Conservation (phyloP, 306 rosid genomes). For the Styphnolobium japonicum region DNA sequence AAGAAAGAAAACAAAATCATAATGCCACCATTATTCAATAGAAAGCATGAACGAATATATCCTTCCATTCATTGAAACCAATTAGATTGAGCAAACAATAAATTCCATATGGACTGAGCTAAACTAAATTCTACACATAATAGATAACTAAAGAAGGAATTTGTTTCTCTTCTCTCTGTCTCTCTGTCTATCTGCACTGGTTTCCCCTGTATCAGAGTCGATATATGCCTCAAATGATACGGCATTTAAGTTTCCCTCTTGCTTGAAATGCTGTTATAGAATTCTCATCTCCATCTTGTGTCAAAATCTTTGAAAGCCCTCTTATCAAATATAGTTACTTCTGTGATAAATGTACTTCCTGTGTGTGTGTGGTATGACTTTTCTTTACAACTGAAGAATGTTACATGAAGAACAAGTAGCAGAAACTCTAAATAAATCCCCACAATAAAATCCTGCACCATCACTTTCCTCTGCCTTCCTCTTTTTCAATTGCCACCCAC, state of each 20-base stretch:
- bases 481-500: neutral
- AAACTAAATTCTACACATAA: neutral
- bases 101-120: neutral
- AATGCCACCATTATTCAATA: neutral
- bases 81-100: neutral
- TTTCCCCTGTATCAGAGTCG: neutral
- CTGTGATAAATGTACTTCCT: neutral
- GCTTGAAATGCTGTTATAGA: neutral
- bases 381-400: neutral
- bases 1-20: neutral
- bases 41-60: too few relatives aligned
- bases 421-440: neutral
- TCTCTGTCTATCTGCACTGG: neutral
- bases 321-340: neutral
- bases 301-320: neutral
- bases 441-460: neutral
- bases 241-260: neutral
- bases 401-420: neutral
- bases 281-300: neutral
- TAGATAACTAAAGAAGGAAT: neutral
- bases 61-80: neutral
- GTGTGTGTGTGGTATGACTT: neutral
- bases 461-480: neutral
- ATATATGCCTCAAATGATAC: neutral
- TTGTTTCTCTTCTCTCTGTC: neutral